Base-by-base conservation (phyloP, 306 rosid species). In the Geum urbanum region DNA sequence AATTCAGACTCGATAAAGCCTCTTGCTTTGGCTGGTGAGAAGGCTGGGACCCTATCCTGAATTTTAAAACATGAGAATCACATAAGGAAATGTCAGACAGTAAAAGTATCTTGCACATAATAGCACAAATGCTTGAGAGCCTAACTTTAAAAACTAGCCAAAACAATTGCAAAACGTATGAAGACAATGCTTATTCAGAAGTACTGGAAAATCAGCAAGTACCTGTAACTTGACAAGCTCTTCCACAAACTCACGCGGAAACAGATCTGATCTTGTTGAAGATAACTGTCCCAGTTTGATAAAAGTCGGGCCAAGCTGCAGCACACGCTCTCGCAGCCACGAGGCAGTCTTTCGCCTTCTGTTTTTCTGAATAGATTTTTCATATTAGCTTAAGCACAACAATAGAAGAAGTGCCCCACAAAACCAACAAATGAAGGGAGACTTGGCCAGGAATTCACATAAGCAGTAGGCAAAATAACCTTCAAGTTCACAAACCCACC, bases 201-300 rank as follows among this genome's bases (percentile, higher is more conserved):
- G 35, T 64, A 16, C 40, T 47, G 6, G n/a, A 67, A 37, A 55
- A 27, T 13, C 39, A 60, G 44, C 32, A 10, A 2, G 8, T 75
- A 88, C 96, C 95, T 92, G 98, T 83, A 92, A 81, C 73, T 90
- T 92, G 76, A 85, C 96, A 6, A 92, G 98, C 88, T 90, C 98
- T 8, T 88, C 96, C 65, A 92, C 98, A 71, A 88, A 92, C 72
- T 92, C 91, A 12, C 80, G 81, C 2, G 98, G 98, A 84, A 90
- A 92, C 24, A 92, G 82, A 84, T 92, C 96, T 15, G 96, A 92
- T 70, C 98, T 85, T 53, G 98, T 92, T 65, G 96, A 92, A 27
- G 96, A 92, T 73, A 92, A 77, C 78, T 92, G 96, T 71, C 98
- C 98, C 49, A 92, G 92, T 76, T 92, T 92, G 76, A 92, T 92